phyloP scores from a whole-genome alignment of 345 rosid species.

The Eutrema heterophyllum region DNA sequence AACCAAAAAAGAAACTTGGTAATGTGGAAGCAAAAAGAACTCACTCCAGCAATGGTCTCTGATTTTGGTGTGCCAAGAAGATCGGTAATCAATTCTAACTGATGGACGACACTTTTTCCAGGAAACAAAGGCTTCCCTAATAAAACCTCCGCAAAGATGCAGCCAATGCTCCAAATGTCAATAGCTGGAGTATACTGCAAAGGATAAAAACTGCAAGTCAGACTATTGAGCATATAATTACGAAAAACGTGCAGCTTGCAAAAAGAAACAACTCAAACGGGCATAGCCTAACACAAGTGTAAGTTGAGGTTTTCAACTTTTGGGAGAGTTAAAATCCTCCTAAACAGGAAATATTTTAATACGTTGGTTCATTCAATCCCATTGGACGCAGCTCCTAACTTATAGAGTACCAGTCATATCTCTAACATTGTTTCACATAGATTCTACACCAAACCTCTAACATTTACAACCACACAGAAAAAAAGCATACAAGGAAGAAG shows the following conservation, averaged over 20 bases:
- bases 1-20: background rate
- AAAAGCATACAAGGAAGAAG: background rate
- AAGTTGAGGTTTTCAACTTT: slow-evolving; percentile 82
- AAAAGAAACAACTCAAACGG: slow-evolving; percentile 20
- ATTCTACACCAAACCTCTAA: slow-evolving; percentile 10
- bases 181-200: slow-evolving; percentile 99
- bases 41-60: slow-evolving; percentile 86
- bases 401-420: background rate
- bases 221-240: slow-evolving; percentile 25
- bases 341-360: no score
- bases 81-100: slow-evolving; percentile 91
- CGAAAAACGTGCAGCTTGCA: slow-evolving; percentile 15
- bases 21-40: slow-evolving; percentile 24
- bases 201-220: slow-evolving; percentile 22
- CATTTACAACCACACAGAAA: slow-evolving; percentile 5
- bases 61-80: slow-evolving; percentile 89
- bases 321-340: slow-evolving; percentile 26
- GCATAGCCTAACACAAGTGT: slow-evolving; percentile 47
- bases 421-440: background rate
- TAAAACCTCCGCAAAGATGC: slow-evolving; percentile 97
- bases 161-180: slow-evolving; percentile 95
- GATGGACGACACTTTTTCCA: slow-evolving; percentile 96
- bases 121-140: slow-evolving; percentile 97
- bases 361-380: background rate
- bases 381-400: slow-evolving; percentile 13